phyloP scores from a whole-genome alignment of 371 early-diverging fungal species.

The Syncephalastrum monosporum region DNA sequence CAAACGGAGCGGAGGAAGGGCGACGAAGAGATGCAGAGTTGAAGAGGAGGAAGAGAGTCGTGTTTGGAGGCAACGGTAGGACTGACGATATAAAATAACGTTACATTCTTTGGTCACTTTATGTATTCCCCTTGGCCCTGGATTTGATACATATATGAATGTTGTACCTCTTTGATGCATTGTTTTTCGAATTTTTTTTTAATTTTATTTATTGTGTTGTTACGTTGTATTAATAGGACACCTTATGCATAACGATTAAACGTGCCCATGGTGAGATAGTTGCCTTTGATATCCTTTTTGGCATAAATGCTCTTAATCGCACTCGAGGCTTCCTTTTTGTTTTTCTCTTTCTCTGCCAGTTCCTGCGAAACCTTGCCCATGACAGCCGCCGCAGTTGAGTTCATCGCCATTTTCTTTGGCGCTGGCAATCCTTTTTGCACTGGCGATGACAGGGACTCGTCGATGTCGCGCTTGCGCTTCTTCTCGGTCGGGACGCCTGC shows the following conservation, averaged over 20 bases:
- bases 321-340: slow-evolving; percentile 30
- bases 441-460: slow-evolving; percentile 8
- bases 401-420: slow-evolving; percentile 14
- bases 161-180: no score
- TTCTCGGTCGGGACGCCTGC: slow-evolving; percentile 22
- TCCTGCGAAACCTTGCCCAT: slow-evolving; percentile 57
- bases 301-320: slow-evolving; percentile 63
- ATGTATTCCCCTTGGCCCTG: no score
- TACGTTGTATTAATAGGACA: no score
- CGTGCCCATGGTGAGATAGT: slow-evolving; percentile 69
- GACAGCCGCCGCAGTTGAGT: slow-evolving; percentile 50
- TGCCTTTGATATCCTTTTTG: slow-evolving; percentile 49
- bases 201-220: no score
- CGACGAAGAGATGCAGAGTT: no score
- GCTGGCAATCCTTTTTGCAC: slow-evolving; percentile 2
- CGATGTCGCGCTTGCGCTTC: slow-evolving; percentile 23
- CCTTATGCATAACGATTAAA: slow-evolving; percentile 57
- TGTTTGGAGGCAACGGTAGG: no score
- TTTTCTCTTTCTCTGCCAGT: slow-evolving; percentile 46
- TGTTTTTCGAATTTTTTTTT: no score
- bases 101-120: no score
- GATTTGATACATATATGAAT: no score
- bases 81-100: no score
- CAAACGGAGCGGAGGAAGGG: no score
- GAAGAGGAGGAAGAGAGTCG: no score